A percentile compares a stretch with the other conserved stretches of the same genome.
phyloP scores from a whole-genome alignment of 208 protist species.

The Strigomonas galati region DNA sequence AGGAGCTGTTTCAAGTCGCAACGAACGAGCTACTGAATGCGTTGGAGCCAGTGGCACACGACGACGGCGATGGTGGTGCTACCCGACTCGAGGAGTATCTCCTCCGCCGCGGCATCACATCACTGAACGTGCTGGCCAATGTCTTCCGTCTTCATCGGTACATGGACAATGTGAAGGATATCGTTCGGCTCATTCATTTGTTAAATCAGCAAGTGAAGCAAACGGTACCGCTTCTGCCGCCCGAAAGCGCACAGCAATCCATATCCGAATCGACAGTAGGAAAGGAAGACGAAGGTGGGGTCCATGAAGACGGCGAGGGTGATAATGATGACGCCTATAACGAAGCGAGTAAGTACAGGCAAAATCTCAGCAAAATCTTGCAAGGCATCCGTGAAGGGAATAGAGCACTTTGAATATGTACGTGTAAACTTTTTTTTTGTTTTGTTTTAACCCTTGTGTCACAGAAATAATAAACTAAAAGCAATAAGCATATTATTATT shows the following conservation, averaged over 20 bases:
- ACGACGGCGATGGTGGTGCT: background rate
- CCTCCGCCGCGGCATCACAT: background rate
- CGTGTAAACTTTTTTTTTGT: background rate
- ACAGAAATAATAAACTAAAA: background rate
- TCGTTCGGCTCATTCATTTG: background rate
- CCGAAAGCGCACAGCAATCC: background rate
- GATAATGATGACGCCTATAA: too few relatives aligned
- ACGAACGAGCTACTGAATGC: background rate
- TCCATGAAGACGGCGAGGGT: background rate
- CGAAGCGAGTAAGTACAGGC: background rate
- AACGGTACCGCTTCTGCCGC: background rate
- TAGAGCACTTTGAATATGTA: background rate
- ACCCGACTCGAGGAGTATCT: background rate
- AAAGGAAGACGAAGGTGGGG: background rate
- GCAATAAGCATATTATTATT: too few relatives aligned
- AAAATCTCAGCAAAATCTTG: background rate
- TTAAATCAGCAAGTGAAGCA: background rate
- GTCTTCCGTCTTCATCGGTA: background rate
- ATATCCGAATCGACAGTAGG: background rate
- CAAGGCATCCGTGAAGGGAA: background rate
- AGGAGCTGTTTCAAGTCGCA: background rate
- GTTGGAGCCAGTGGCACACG: background rate
- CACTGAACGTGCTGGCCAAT: background rate
- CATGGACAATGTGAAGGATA: background rate
- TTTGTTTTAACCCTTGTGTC: too few relatives aligned